These are phyloP conservation scores for Paraglomus occultum DNA, from an alignment of 192 early-diverging fungal genomes.

Conservation along the genomic window DNA sequence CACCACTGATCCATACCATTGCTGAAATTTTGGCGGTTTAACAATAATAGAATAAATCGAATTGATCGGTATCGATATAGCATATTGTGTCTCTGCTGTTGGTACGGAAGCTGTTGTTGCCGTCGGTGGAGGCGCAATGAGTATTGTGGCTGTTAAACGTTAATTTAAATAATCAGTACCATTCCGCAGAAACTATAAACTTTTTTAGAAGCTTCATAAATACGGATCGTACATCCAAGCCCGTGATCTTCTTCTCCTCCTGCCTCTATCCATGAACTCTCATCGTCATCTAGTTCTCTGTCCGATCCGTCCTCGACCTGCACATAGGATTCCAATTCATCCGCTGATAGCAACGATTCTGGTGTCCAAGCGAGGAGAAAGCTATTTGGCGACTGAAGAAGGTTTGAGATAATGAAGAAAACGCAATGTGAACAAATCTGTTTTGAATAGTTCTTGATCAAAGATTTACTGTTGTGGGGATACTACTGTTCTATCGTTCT, in stretches of 20 bases:
- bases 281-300: slow-evolving; percentile 27
- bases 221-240: not conserved
- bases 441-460: not conserved
- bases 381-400: slow-evolving; percentile 35
- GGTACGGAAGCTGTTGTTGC: slow-evolving; percentile 24
- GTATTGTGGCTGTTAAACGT: slow-evolving; percentile 19
- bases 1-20: slow-evolving; percentile 68
- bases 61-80: slow-evolving; percentile 57
- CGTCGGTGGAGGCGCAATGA: slow-evolving; percentile 38
- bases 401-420: not conserved
- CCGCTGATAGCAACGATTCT: slow-evolving; percentile 56
- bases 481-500: not conserved
- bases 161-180: slow-evolving; percentile 21
- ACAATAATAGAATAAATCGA: slow-evolving; percentile 62
- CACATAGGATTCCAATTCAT: slow-evolving; percentile 62
- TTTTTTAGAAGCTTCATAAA: not conserved
- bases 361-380: slow-evolving; percentile 73
- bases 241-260: not conserved
- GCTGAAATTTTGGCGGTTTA: slow-evolving; percentile 62
- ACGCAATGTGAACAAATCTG: slow-evolving; percentile 13
- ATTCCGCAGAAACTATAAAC: slow-evolving; percentile 2
- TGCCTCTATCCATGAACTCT: not conserved
- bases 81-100: slow-evolving; percentile 48
- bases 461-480: not conserved
- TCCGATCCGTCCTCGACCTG: slow-evolving; percentile 57